phyloP scores from a whole-genome alignment of 164 flowering plant genomes.

The Brasenia schreberi region DNA sequence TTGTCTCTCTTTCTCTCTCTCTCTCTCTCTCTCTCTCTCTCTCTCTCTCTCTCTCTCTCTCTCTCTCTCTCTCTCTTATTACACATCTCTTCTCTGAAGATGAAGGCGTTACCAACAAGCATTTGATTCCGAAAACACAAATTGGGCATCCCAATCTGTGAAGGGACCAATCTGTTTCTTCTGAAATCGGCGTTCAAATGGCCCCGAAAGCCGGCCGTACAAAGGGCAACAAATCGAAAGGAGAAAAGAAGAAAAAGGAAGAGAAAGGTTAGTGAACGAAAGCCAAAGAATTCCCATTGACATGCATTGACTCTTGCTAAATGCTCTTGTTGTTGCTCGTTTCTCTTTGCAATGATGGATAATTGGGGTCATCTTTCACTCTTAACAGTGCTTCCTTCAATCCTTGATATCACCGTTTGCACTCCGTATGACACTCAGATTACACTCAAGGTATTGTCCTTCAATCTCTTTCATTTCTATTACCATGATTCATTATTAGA shows the following conservation, averaged over 20 bases:
- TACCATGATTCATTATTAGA: neutral
- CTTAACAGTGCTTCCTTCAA: slow-evolving; percentile 57
- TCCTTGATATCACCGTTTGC: slow-evolving; percentile 61
- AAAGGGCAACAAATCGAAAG: slow-evolving; percentile 39
- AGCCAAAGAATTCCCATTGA: too few species aligned
- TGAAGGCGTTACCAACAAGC: neutral
- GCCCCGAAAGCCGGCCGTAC: slow-evolving; percentile 74
- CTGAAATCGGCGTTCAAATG: slow-evolving; percentile 17
- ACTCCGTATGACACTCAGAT: slow-evolving; percentile 78
- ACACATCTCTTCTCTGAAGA: neutral
- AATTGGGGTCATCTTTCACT: neutral
- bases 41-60: neutral
- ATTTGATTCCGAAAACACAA: neutral
- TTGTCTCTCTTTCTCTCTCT: neutral
- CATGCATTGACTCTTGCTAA: too few species aligned
- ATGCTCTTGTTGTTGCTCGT: too few species aligned
- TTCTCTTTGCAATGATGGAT: neutral
- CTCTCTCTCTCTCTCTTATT: neutral
- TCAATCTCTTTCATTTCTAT: neutral
- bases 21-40: neutral
- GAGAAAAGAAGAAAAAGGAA: slow-evolving; percentile 80
- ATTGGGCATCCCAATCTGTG: too few species aligned
- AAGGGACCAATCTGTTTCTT: too few species aligned
- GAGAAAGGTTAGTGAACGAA: slow-evolving; percentile 43
- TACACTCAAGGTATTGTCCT: slow-evolving; percentile 53